phyloP scores from a whole-genome alignment of 805 yeast species.

The Lachancea fermentati region DNA sequence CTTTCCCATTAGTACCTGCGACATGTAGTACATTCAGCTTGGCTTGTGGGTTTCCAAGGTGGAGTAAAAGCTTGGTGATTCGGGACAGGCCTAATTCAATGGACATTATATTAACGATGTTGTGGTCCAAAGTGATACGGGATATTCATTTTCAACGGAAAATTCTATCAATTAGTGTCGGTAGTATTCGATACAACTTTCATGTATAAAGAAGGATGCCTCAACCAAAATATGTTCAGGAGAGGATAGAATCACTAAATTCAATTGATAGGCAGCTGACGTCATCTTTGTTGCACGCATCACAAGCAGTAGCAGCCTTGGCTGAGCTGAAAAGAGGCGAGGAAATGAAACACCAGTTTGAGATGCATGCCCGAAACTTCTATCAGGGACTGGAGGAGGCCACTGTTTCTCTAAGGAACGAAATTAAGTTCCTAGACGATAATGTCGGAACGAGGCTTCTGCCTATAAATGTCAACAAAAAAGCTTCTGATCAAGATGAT shows the following conservation, averaged over 20 bases:
- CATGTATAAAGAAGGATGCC: constrained; percentile 10
- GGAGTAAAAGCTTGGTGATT: constrained; percentile 39
- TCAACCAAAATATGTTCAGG: constrained; percentile 30
- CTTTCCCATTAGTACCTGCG: constrained; percentile 97
- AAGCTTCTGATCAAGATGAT: constrained; percentile 31
- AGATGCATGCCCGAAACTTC: constrained; percentile 24
- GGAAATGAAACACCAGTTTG: constrained; percentile 25
- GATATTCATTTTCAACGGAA: too few relatives aligned
- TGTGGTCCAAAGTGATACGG: too few relatives aligned
- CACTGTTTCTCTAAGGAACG: constrained; percentile 20
- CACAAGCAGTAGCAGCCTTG: constrained; percentile 27
- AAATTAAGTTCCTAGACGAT: constrained; percentile 27
- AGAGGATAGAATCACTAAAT: constrained; percentile 25
- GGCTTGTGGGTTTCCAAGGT: constrained; percentile 65
- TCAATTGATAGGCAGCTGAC: constrained; percentile 25
- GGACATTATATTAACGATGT: constrained; percentile 40
- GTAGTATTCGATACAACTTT: not conserved
- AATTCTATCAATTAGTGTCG: too few relatives aligned
- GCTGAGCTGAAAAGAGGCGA: constrained; percentile 29
- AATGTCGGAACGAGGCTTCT: constrained; percentile 27
- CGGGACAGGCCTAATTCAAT: constrained; percentile 58
- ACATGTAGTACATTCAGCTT: constrained; percentile 70
- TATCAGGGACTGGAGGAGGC: constrained; percentile 23
- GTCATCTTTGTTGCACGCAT: constrained; percentile 24
- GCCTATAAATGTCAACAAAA: constrained; percentile 30